phyloP scores from a whole-genome alignment of 2,329 filamentous ascomycete genomes.

The Sporothrix phasma region DNA sequence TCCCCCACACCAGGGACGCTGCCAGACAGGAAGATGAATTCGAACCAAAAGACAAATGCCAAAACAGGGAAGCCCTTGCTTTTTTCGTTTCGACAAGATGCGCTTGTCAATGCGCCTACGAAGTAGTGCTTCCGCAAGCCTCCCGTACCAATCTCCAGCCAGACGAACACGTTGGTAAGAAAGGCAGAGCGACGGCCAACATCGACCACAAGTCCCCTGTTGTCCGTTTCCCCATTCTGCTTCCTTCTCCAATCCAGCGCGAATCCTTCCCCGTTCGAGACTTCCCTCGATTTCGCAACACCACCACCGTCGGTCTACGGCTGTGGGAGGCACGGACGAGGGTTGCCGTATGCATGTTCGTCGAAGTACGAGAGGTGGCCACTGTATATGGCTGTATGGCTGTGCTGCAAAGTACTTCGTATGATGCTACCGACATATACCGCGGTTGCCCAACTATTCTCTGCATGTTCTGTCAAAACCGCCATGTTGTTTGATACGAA shows the following conservation, averaged over 20 bases:
- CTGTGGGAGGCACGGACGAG: neutral
- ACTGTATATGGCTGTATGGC: neutral
- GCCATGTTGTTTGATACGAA: neutral
- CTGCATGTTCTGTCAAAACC: neutral
- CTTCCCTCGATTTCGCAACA: neutral
- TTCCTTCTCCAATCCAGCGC: neutral
- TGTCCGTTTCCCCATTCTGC: neutral
- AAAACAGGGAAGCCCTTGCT: neutral
- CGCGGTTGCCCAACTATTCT: neutral
- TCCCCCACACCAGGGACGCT: neutral
- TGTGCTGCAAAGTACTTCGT: neutral
- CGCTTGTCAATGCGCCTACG: no score
- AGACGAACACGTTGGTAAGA: neutral
- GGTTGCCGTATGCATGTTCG: neutral
- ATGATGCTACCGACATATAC: neutral
- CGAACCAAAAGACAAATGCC: neutral
- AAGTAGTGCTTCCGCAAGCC: no score
- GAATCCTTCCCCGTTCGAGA: neutral
- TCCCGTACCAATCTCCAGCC: neutral
- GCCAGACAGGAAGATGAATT: neutral
- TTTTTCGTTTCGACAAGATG: neutral
- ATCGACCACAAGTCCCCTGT: neutral
- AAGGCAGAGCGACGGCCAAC: neutral
- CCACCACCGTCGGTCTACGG: neutral
- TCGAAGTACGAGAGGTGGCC: neutral